Conservation (phyloP, 306 rosid genomes). For the Hylodesmum podocarpum region DNA sequence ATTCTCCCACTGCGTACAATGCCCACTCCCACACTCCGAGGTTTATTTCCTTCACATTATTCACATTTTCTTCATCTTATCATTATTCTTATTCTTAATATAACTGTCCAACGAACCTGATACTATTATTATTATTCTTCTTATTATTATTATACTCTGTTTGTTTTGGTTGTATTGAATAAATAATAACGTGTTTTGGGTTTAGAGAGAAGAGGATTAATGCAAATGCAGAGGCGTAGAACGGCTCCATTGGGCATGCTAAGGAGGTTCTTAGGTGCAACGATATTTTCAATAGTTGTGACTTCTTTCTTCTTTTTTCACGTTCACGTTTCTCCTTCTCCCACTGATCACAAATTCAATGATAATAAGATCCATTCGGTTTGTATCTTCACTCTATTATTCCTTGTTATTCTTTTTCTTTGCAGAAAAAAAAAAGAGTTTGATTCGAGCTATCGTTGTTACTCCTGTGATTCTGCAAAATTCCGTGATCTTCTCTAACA, state of each 20-base stretch:
- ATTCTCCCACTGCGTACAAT: not conserved
- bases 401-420: not conserved
- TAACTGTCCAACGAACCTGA: not conserved
- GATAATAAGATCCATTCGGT: conserved; percentile 69
- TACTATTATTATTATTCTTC: not conserved
- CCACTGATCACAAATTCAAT: conserved; percentile 51
- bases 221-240: conserved; percentile 80
- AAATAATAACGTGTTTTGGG: not conserved
- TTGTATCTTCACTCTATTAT: not conserved
- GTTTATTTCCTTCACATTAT: not conserved
- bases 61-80: not conserved
- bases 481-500: conserved; percentile 5
- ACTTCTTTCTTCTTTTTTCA: conserved; percentile 63
- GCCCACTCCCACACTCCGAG: not conserved
- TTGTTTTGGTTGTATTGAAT: not conserved
- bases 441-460: conserved; percentile 6
- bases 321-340: conserved; percentile 59
- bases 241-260: conserved; percentile 44
- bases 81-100: not conserved
- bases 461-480: not conserved
- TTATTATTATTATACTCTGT: too few species aligned
- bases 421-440: not conserved
- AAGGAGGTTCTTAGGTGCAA: conserved; percentile 63
- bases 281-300: conserved; percentile 55
- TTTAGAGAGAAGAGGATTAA: conserved; percentile 28